These are phyloP conservation scores for Acidomyces sp. DNA, from an alignment of 495 filamentous ascomycete species.

Conservation along the genomic window DNA sequence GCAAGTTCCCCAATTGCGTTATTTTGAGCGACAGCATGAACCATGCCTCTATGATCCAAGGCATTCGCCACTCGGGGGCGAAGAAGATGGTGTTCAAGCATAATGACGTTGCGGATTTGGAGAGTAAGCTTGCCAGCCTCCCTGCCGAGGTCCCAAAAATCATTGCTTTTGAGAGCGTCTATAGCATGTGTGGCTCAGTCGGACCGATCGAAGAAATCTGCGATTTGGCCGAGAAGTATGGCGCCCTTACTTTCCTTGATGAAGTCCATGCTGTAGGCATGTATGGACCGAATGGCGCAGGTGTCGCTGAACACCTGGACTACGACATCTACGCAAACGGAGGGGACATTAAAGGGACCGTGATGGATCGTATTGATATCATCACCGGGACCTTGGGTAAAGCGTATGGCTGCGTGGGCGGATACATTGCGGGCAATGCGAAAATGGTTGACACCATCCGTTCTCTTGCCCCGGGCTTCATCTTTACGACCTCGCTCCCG, in stretches of 20 bases:
- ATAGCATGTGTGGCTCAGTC: slow-evolving; percentile 97
- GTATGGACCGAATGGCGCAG: slow-evolving; percentile 93
- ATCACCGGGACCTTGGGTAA: slow-evolving; percentile 96
- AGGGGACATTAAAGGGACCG: slow-evolving; percentile 61
- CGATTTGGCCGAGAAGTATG: slow-evolving; percentile 93
- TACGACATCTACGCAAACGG: slow-evolving; percentile 71
- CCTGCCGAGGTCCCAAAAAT: slow-evolving; percentile 82
- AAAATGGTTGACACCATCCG: slow-evolving; percentile 90
- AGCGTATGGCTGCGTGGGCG: slow-evolving; percentile 93
- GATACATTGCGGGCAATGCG: slow-evolving; percentile 85
- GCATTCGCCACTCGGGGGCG: slow-evolving; percentile 90
- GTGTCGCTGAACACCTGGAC: slow-evolving; percentile 94
- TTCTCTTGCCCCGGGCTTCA: slow-evolving; percentile 92
- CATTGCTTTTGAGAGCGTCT: slow-evolving; percentile 96
- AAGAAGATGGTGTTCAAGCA: slow-evolving; percentile 98
- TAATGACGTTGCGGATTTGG: slow-evolving; percentile 82
- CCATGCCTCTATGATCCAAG: slow-evolving; percentile 98
- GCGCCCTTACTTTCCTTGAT: slow-evolving; percentile 91
- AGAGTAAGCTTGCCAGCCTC: slow-evolving; percentile 77
- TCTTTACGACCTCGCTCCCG: slow-evolving; percentile 94
- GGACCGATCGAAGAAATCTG: slow-evolving; percentile 92
- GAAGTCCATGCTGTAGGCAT: slow-evolving; percentile 98
- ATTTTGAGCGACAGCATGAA: slow-evolving; percentile 91
- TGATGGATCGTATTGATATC: slow-evolving; percentile 94
- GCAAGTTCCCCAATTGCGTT: slow-evolving; percentile 90